Percentiles rank a stretch among this genome's conserved stretches.
Evolutionary conservation across 345 rosid species (phyloP).

Genomic region (Camelina sativa): DNA sequence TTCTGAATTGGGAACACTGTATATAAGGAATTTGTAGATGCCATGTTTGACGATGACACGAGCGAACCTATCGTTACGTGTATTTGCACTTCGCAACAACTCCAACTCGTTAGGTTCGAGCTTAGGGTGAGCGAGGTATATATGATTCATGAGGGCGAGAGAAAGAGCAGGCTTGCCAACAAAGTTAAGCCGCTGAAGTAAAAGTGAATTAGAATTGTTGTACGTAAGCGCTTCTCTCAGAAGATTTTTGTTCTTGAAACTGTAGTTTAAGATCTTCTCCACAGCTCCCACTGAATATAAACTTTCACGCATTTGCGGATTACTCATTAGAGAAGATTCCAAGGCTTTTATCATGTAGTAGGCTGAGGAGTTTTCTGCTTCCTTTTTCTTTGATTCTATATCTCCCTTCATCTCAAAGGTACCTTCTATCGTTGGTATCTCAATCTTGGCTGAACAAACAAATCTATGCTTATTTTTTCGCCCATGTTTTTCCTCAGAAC

Average conservation of each 20-base stretch:
- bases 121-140: slow-evolving; percentile 50
- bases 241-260: slow-evolving; percentile 47
- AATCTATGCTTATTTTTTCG: slow-evolving; percentile 49
- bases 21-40: slow-evolving; percentile 45
- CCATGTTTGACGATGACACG: slow-evolving; percentile 59
- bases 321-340: slow-evolving; percentile 35
- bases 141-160: slow-evolving; percentile 51
- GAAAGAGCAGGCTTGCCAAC: slow-evolving; percentile 64
- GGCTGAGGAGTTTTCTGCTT: slow-evolving; percentile 70
- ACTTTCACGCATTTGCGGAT: neutral
- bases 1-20: neutral
- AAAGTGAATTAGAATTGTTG: too few relatives aligned
- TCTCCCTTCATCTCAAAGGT: slow-evolving; percentile 49
- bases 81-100: slow-evolving; percentile 51
- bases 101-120: slow-evolving; percentile 52
- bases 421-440: slow-evolving; percentile 47
- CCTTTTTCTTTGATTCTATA: slow-evolving; percentile 48
- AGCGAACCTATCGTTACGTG: slow-evolving; percentile 68
- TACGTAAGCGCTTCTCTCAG: neutral
- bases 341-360: slow-evolving; percentile 54
- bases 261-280: slow-evolving; percentile 56
- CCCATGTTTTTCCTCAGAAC: slow-evolving; percentile 55
- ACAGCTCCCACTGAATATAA: slow-evolving; percentile 31
- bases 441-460: slow-evolving; percentile 51
- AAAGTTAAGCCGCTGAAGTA: slow-evolving; percentile 58